Percentiles rank a stretch among this genome's conserved stretches.
Evolutionary conservation across 176 grass and related monocot species (phyloP).

Genomic region (Zizania latifolia): DNA sequence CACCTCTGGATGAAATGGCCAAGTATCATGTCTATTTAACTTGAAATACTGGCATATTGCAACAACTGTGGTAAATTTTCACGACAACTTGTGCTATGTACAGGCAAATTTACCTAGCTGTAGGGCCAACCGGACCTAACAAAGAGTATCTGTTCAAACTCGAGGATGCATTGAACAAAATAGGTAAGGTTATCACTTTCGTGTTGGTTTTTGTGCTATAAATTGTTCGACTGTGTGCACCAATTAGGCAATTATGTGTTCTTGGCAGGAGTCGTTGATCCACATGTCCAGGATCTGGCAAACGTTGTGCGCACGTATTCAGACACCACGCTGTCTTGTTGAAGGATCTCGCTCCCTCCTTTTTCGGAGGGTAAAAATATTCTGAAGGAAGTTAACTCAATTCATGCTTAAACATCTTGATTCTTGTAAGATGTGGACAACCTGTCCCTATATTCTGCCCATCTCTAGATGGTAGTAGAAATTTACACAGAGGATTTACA

Average conservation of each 20-base stretch:
- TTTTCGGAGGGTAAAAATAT: background rate
- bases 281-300: constrained; percentile 68
- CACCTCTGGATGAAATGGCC: constrained; percentile 78
- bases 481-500: background rate
- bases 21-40: constrained; percentile 29
- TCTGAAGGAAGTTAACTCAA: background rate
- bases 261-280: constrained; percentile 60
- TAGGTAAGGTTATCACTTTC: constrained; percentile 41
- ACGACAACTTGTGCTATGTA: background rate
- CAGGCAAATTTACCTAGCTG: constrained; percentile 79
- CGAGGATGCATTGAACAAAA: constrained; percentile 59
- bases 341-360: background rate
- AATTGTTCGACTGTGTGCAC: background rate
- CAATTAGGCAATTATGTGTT: background rate
- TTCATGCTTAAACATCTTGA: constrained; percentile 4
- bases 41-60: background rate
- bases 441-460: background rate
- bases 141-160: constrained; percentile 88
- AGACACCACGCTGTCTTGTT: background rate
- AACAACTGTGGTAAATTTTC: background rate
- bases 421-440: background rate
- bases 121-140: constrained; percentile 86
- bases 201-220: background rate
- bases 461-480: background rate
- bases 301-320: constrained; percentile 47